Percentiles rank a stretch among this genome's conserved stretches.
Evolutionary conservation across 805 yeast species (phyloP).

Genomic region (Candida easanensis): DNA sequence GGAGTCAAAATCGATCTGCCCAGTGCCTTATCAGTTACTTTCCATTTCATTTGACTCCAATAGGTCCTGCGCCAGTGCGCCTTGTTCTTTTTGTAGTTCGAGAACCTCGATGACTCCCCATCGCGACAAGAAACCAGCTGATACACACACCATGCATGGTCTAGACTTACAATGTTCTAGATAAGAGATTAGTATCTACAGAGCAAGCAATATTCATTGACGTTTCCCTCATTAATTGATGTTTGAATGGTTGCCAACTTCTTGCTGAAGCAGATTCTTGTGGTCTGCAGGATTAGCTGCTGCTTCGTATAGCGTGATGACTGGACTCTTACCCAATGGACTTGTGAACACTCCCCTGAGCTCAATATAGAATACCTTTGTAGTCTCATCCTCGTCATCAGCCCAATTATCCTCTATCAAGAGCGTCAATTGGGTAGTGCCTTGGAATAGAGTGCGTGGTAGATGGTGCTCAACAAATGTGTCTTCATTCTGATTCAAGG

Average conservation of each 20-base stretch:
- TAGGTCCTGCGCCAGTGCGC: too few species aligned
- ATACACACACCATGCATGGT: neutral
- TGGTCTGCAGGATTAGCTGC: constrained; percentile 95
- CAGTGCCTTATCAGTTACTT: too few species aligned
- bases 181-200: neutral
- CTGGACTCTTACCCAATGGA: constrained; percentile 61
- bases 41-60: too few species aligned
- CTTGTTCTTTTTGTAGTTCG: neutral
- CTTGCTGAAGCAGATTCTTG: constrained; percentile 33
- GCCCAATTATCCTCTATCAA: constrained; percentile 68
- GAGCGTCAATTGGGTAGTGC: constrained; percentile 62
- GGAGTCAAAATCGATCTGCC: too few species aligned
- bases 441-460: constrained; percentile 72
- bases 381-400: constrained; percentile 55
- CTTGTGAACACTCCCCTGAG: constrained; percentile 66
- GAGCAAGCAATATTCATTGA: neutral
- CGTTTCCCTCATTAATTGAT: constrained; percentile 6
- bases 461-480: constrained; percentile 78
- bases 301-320: constrained; percentile 77
- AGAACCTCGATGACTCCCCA: neutral
- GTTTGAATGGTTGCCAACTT: constrained; percentile 18
- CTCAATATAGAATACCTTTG: constrained; percentile 67
- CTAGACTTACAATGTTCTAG: too few species aligned
- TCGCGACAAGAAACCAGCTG: neutral
- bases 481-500: constrained; percentile 36